Conservation (phyloP, 495 filamentous ascomycete genomes). For the Penicillium salamii region DNA sequence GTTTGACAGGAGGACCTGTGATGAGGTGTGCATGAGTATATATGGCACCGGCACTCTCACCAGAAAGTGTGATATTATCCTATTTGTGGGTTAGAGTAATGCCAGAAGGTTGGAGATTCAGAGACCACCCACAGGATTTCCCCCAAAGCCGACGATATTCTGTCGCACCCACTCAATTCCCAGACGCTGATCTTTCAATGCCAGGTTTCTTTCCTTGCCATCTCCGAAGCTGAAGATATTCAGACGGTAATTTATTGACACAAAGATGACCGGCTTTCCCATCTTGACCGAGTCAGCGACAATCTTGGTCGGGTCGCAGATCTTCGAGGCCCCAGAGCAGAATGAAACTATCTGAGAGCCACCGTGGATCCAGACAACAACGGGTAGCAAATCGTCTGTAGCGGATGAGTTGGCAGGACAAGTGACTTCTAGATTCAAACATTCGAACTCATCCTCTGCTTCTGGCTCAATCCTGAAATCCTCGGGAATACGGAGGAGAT, state of each 20-base stretch:
- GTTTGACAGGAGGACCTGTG: constrained; percentile 34
- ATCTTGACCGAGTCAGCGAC: constrained; percentile 34
- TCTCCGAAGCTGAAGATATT: constrained; percentile 64
- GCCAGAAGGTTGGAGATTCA: neutral
- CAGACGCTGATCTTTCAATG: constrained; percentile 64
- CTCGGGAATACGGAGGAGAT: constrained; percentile 37
- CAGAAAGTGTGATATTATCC: constrained; percentile 28
- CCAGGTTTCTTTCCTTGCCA: constrained; percentile 51
- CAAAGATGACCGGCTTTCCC: constrained; percentile 53
- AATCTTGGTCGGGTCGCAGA: constrained; percentile 37
- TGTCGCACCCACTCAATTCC: constrained; percentile 60
- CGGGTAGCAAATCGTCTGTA: constrained; percentile 27
- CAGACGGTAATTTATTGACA: constrained; percentile 63
- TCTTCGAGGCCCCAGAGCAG: constrained; percentile 40
- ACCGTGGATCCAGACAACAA: constrained; percentile 46
- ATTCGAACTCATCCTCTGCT: constrained; percentile 42
- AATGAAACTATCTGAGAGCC: constrained; percentile 41
- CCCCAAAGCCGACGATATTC: constrained; percentile 60
- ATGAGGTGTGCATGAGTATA: constrained; percentile 41
- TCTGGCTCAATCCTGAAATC: constrained; percentile 31
- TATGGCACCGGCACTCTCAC: constrained; percentile 40
- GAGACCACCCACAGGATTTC: constrained; percentile 47
- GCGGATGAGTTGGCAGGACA: constrained; percentile 20
- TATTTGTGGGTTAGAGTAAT: neutral
- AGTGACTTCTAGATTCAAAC: constrained; percentile 43